phyloP scores from a whole-genome alignment of 192 early-diverging fungal species.

The Oehlia diaphana region DNA sequence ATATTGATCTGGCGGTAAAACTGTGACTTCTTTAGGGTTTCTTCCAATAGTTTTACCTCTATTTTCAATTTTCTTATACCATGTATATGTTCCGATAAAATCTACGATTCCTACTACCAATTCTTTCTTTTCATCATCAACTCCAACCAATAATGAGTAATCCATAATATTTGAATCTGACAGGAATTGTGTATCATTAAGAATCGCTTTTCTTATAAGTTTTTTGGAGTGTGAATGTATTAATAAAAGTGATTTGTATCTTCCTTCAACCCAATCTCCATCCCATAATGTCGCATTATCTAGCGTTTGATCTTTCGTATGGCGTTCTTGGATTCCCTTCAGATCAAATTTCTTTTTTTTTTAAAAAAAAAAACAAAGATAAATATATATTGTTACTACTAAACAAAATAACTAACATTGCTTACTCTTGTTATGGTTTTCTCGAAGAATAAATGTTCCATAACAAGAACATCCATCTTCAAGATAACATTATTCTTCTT shows the following conservation, averaged over 20 bases:
- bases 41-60: slow-evolving; percentile 64
- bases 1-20: slow-evolving; percentile 92
- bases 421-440: slow-evolving; percentile 63
- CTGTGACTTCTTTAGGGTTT: slow-evolving; percentile 85
- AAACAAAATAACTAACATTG: slow-evolving; percentile 50
- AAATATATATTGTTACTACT: not conserved
- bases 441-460: slow-evolving; percentile 92
- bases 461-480: slow-evolving; percentile 87
- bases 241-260: slow-evolving; percentile 60
- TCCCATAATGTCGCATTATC: slow-evolving; percentile 61
- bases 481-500: slow-evolving; percentile 52
- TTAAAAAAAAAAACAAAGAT: not conserved
- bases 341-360: slow-evolving; percentile 75
- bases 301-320: slow-evolving; percentile 42
- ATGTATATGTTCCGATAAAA: slow-evolving; percentile 95
- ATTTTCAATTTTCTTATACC: slow-evolving; percentile 94
- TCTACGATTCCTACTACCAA: slow-evolving; percentile 85
- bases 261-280: slow-evolving; percentile 67
- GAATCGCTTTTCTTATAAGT: slow-evolving; percentile 75
- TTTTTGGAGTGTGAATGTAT: slow-evolving; percentile 86
- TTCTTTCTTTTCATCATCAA: slow-evolving; percentile 83
- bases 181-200: slow-evolving; percentile 92
- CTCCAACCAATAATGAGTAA: slow-evolving; percentile 92
- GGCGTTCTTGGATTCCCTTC: slow-evolving; percentile 73
- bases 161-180: slow-evolving; percentile 94